Evolutionary conservation across 225 moss, liverwort and hornwort species (phyloP).

Genomic region (Ulota crispa): DNA sequence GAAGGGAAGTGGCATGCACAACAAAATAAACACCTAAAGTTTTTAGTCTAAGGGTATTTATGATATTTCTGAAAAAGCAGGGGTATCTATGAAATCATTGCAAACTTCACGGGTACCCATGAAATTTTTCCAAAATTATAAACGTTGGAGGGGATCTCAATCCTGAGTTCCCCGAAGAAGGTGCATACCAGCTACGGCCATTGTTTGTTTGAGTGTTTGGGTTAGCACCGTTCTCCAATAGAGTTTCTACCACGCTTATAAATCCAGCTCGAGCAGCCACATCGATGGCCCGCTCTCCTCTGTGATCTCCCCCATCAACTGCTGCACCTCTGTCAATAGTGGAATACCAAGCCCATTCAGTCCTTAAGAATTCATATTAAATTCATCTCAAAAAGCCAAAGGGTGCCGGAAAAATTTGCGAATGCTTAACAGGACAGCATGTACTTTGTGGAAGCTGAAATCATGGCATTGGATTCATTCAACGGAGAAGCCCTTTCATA

Average conservation of each 20-base stretch:
- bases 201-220: constrained; percentile 51
- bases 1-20: no score
- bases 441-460: not conserved
- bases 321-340: constrained; percentile 40
- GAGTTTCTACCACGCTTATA: constrained; percentile 35
- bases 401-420: not conserved
- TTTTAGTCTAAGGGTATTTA: no score
- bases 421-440: not conserved
- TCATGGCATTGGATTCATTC: not conserved
- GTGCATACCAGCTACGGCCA: constrained; percentile 57
- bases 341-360: not conserved
- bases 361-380: not conserved
- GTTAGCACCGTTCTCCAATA: constrained; percentile 42
- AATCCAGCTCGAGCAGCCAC: constrained; percentile 56
- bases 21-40: no score
- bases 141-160: not conserved
- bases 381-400: not conserved
- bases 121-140: no score
- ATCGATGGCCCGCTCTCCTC: constrained; percentile 57
- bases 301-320: constrained; percentile 55
- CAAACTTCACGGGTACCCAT: no score
- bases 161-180: not conserved
- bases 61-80: no score
- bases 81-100: no score
- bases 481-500: not conserved